phyloP scores from a whole-genome alignment of 805 yeast species.

The Deakozyma indianensis region DNA sequence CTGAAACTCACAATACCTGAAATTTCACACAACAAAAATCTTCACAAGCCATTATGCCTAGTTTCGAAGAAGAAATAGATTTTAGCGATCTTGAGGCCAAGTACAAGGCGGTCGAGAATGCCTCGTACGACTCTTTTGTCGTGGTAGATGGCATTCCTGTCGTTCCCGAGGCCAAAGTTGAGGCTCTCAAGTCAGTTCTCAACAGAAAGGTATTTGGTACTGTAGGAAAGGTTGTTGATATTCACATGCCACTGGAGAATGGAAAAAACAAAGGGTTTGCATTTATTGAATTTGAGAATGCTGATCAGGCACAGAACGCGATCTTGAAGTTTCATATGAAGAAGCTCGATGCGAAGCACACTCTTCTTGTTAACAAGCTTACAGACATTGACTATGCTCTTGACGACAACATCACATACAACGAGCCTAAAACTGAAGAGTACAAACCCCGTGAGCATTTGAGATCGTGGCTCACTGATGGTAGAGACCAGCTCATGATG shows the following conservation, averaged over 20 bases:
- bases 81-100: slow-evolving; percentile 76
- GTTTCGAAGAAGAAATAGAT: slow-evolving; percentile 38
- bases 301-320: slow-evolving; percentile 60
- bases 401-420: slow-evolving; percentile 39
- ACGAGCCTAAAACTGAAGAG: slow-evolving; percentile 59
- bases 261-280: slow-evolving; percentile 71
- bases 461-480: slow-evolving; percentile 87
- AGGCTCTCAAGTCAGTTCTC: slow-evolving; percentile 72
- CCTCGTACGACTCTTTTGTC: slow-evolving; percentile 59
- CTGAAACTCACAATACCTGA: no score
- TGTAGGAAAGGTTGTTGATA: slow-evolving; percentile 51
- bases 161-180: slow-evolving; percentile 81
- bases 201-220: slow-evolving; percentile 54
- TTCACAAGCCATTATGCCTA: slow-evolving; percentile 4
- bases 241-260: slow-evolving; percentile 56
- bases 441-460: slow-evolving; percentile 69
- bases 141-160: slow-evolving; percentile 93
- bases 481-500: slow-evolving; percentile 79
- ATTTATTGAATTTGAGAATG: slow-evolving; percentile 66
- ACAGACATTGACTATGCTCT: slow-evolving; percentile 68
- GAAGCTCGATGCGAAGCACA: slow-evolving; percentile 87
- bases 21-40: background rate
- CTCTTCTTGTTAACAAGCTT: slow-evolving; percentile 70
- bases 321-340: slow-evolving; percentile 72
- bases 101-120: slow-evolving; percentile 46